Evolutionary conservation across 164 flowering plant genomes (phyloP).

Genomic region (Liquidambar formosana): DNA sequence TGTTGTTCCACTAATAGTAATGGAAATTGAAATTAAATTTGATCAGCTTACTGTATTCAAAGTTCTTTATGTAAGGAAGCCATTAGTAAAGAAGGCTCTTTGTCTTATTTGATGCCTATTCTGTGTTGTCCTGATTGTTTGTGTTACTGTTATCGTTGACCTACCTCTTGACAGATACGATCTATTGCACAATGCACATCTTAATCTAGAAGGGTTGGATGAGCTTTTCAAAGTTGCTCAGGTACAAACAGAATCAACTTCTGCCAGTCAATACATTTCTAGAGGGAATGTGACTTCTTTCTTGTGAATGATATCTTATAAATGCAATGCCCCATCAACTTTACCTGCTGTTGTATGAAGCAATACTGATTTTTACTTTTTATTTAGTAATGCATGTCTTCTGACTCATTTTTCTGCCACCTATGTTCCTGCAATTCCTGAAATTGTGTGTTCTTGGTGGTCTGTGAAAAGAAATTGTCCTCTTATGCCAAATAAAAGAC

Average conservation of each 20-base stretch:
- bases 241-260: slow-evolving; percentile 39
- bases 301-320: neutral
- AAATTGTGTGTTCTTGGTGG: neutral
- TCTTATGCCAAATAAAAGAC: slow-evolving; percentile 1
- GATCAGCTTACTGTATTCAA: neutral
- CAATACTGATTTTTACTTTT: neutral
- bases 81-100: neutral
- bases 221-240: slow-evolving; percentile 97
- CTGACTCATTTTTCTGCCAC: neutral
- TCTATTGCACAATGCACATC: slow-evolving; percentile 95
- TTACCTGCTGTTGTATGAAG: neutral
- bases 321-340: neutral
- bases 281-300: neutral
- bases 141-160: neutral
- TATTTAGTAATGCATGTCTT: neutral
- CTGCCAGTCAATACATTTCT: neutral
- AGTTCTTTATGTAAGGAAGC: neutral
- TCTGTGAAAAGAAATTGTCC: neutral
- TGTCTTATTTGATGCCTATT: neutral
- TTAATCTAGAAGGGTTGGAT: slow-evolving; percentile 81
- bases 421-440: neutral
- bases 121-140: neutral
- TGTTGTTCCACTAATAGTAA: neutral
- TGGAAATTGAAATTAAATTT: neutral
- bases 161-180: slow-evolving; percentile 70